Base-by-base conservation (phyloP, 2,329 filamentous ascomycete genomes). In the Ophiostoma fasciatum region DNA sequence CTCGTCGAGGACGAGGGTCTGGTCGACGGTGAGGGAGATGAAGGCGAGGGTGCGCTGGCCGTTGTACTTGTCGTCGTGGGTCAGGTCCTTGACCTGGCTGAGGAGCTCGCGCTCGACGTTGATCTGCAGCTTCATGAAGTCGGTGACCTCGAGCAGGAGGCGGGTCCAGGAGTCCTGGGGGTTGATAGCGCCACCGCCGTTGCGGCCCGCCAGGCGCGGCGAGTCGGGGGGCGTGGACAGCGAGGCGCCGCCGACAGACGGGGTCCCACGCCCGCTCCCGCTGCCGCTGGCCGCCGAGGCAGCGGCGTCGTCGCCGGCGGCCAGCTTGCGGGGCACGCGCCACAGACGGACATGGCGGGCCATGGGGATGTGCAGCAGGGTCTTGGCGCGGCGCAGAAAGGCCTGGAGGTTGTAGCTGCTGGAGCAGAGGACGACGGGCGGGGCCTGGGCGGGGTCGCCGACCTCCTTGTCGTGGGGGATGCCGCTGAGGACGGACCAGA, bases 1-100 rank as follows among this genome's bases (percentile, higher is more conserved):
- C 53, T 94, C 84, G 52, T 96, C 88, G 5, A 96, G 61, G n/a
- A 94, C 74, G 33, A 94, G 66, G 4, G 77, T 73, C 49, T 82
- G 74, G 42, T 83, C 77, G 22, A 74, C 71, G n/a, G 67, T 71
- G 17, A 94, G 63, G 2, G 77, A 76, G 33, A 75, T 68, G 36
- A 74, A 60, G 28, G 71, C 68, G 32, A 94, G 57, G 2, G 71
- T 74, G 41, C 73, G 65, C 17, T 60, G 68, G 12, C 85, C 84
- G 46, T 92, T 94, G 56, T 82, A 88, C 25, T 84, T 85, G 3
- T 62, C 47, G 47, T 92, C 78, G 38, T 61, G 60, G 0, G 82
- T 90, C 32, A 77, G 64, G 52, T 96, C 88, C 28, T 68, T 65
- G 15, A 68, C 58, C 19, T 39, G 22, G 4, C 78, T 64, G 22